phyloP scores from a whole-genome alignment of 1,284 basidiomycete genomes.

The Pseudozyma pruni region DNA sequence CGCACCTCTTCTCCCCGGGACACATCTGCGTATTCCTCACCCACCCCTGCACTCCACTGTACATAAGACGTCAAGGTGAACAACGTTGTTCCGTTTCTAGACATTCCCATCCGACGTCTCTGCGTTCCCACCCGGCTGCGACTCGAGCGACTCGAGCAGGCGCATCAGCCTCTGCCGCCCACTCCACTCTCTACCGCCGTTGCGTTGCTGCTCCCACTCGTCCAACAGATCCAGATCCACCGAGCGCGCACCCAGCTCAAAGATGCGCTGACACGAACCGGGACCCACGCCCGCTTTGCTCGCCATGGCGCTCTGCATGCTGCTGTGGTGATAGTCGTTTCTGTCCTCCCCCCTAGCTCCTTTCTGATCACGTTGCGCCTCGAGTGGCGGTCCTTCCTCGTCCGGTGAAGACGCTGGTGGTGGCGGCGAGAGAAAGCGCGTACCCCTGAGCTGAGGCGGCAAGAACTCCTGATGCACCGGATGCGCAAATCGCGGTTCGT shows the following conservation, averaged over 20 bases:
- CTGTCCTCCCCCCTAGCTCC: neutral
- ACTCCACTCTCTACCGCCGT: constrained; percentile 76
- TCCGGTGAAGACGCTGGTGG: constrained; percentile 47
- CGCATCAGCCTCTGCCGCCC: constrained; percentile 68
- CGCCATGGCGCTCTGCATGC: constrained; percentile 20
- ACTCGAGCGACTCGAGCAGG: constrained; percentile 5
- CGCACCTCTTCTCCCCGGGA: neutral
- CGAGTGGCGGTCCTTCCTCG: neutral
- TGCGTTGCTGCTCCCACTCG: constrained; percentile 78
- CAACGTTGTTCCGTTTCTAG: neutral
- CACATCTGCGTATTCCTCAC: neutral
- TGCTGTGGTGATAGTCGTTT: constrained; percentile 17
- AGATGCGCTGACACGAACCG: constrained; percentile 60
- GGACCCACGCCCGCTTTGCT: constrained; percentile 48
- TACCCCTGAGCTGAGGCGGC: constrained; percentile 68
- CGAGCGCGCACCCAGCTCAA: constrained; percentile 51
- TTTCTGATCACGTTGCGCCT: neutral
- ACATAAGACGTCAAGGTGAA: neutral
- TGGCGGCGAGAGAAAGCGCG: constrained; percentile 73
- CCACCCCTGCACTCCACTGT: neutral
- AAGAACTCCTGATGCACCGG: constrained; percentile 71
- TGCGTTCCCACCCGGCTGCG: too few relatives aligned
- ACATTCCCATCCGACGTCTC: neutral
- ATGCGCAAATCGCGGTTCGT: constrained; percentile 81
- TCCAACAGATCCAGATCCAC: constrained; percentile 80